phyloP scores from a whole-genome alignment of 1,139 yeast genomes.

The Sugiyamaella japonica region DNA sequence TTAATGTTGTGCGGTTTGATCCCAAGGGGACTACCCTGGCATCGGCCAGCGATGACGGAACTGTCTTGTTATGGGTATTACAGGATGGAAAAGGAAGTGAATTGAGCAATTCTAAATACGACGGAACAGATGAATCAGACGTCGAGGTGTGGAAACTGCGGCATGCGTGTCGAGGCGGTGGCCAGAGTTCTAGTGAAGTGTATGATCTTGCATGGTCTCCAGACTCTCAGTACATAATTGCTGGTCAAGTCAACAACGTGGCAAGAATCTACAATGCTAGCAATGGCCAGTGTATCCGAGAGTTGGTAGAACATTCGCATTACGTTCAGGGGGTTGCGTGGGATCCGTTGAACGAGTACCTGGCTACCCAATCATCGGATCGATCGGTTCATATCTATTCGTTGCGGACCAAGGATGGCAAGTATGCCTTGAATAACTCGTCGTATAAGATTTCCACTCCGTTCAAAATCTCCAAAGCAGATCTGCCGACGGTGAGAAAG shows the following conservation, averaged over 20 bases:
- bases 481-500: slow-evolving; percentile 37
- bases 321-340: slow-evolving; percentile 95
- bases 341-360: slow-evolving; percentile 79
- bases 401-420: slow-evolving; percentile 40
- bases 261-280: slow-evolving; percentile 64
- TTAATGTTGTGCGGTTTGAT: slow-evolving; percentile 82
- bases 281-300: slow-evolving; percentile 60
- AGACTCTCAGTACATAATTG: slow-evolving; percentile 65
- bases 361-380: slow-evolving; percentile 91
- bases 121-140: slow-evolving; percentile 53
- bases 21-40: slow-evolving; percentile 63
- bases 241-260: slow-evolving; percentile 90
- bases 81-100: slow-evolving; percentile 40
- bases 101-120: slow-evolving; percentile 43
- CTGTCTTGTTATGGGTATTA: slow-evolving; percentile 73
- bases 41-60: slow-evolving; percentile 94
- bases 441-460: slow-evolving; percentile 19
- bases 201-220: slow-evolving; percentile 95
- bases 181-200: slow-evolving; percentile 54
- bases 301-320: slow-evolving; percentile 73
- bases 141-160: slow-evolving; percentile 71
- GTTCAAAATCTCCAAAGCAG: slow-evolving; percentile 47
- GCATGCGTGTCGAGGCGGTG: slow-evolving; percentile 57
- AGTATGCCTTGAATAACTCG: slow-evolving; percentile 44
- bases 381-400: slow-evolving; percentile 70